These are phyloP conservation scores for Anthracocystis setariae DNA, from an alignment of 1,284 basidiomycete genomes.

Conservation along the genomic window DNA sequence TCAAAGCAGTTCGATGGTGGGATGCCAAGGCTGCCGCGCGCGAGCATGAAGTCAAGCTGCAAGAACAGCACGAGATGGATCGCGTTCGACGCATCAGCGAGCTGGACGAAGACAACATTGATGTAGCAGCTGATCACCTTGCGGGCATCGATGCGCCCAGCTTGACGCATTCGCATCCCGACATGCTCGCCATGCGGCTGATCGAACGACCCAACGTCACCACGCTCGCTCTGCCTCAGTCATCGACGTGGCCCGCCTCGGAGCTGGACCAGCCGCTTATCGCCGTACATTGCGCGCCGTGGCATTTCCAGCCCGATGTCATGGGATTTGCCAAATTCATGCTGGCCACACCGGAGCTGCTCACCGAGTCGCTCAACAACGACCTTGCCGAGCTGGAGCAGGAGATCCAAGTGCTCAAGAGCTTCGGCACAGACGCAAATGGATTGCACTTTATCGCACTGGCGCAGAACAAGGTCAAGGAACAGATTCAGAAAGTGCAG, in stretches of 20 bases:
- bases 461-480: constrained; percentile 70
- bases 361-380: constrained; percentile 77
- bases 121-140: constrained; percentile 1
- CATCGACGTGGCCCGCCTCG: constrained; percentile 82
- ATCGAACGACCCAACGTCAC: constrained; percentile 93
- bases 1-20: constrained; percentile 83
- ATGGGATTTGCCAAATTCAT: constrained; percentile 91
- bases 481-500: constrained; percentile 59
- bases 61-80: constrained; percentile 32
- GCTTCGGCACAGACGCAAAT: constrained; percentile 76
- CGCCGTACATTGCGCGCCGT: constrained; percentile 89
- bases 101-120: constrained; percentile 18
- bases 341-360: constrained; percentile 84
- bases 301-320: constrained; percentile 94
- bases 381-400: constrained; percentile 79
- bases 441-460: constrained; percentile 82
- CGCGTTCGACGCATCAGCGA: constrained; percentile 20
- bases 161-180: constrained; percentile 52
- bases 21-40: constrained; percentile 59
- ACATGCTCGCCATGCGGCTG: constrained; percentile 81
- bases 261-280: constrained; percentile 71
- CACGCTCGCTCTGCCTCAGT: constrained; percentile 92
- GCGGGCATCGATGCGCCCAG: constrained; percentile 7
- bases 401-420: constrained; percentile 71
- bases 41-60: constrained; percentile 35